A percentile compares a stretch with the other conserved stretches of the same genome.
Conservation (phyloP, 805 yeast species). For the Candida nitratophila region DNA sequence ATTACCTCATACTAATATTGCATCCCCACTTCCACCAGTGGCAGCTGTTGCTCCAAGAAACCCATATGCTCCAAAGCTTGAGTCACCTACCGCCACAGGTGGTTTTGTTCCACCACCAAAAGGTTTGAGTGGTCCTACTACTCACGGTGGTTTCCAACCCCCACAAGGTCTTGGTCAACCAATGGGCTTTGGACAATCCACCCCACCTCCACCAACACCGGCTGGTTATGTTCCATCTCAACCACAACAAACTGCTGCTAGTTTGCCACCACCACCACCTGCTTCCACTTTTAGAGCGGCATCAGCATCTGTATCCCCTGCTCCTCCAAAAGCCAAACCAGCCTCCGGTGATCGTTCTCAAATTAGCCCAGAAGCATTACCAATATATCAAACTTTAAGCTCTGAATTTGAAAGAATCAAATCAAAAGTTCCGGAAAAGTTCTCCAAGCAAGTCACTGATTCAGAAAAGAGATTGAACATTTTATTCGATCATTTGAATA, state of each 20-base stretch:
- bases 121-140: conserved; percentile 5
- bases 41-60: conserved; percentile 13
- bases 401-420: conserved; percentile 52
- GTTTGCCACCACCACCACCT: conserved; percentile 12
- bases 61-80: conserved; percentile 30
- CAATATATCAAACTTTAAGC: conserved; percentile 52
- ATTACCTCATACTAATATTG: conserved; percentile 14
- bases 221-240: not conserved
- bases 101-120: conserved; percentile 8
- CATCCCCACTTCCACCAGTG: conserved; percentile 14
- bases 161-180: not conserved
- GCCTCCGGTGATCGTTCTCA: conserved; percentile 56
- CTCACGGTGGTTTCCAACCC: conserved; percentile 2
- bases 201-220: conserved; percentile 9
- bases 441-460: conserved; percentile 65
- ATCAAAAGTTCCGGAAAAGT: conserved; percentile 71
- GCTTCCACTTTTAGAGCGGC: conserved; percentile 8
- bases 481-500: conserved; percentile 71
- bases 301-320: conserved; percentile 3
- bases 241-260: conserved; percentile 16
- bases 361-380: conserved; percentile 50
- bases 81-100: conserved; percentile 7
- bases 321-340: conserved; percentile 8
- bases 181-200: not conserved
- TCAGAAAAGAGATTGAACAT: conserved; percentile 76